A percentile compares a stretch with the other conserved stretches of the same genome.
Evolutionary conservation across 345 rosid species (phyloP).

Genomic region (Eucalyptus polyanthemos): DNA sequence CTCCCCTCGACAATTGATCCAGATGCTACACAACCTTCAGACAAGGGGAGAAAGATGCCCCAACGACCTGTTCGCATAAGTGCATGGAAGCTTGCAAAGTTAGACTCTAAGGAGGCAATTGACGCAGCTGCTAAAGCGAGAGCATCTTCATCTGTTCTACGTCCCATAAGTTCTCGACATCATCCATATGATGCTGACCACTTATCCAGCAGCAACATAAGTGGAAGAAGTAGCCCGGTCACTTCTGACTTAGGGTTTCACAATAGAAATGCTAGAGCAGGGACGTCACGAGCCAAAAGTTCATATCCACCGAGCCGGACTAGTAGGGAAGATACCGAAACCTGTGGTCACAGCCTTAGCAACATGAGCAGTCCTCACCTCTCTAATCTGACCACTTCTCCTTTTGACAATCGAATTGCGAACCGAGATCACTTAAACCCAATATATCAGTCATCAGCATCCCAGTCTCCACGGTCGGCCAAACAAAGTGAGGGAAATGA

Average conservation of each 20-base stretch:
- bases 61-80: conserved; percentile 79
- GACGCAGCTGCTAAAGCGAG: conserved; percentile 88
- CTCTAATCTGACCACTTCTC: conserved; percentile 28
- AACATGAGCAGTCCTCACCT: conserved; percentile 48
- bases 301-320: conserved; percentile 48
- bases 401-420: conserved; percentile 22
- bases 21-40: conserved; percentile 26
- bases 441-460: conserved; percentile 43
- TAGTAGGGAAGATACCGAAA: conserved; percentile 45
- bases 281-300: conserved; percentile 19
- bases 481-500: conserved; percentile 18
- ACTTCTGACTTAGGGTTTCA: conserved; percentile 39
- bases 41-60: conserved; percentile 45
- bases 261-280: conserved; percentile 12
- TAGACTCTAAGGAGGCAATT: conserved; percentile 71
- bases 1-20: conserved; percentile 76
- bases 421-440: conserved; percentile 73
- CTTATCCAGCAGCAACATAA: conserved; percentile 49
- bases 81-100: conserved; percentile 86
- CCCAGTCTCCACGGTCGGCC: conserved; percentile 42
- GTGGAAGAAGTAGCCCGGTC: conserved; percentile 71
- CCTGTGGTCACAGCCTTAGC: conserved; percentile 41
- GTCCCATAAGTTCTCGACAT: conserved; percentile 45
- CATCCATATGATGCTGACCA: conserved; percentile 44
- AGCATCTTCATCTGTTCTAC: conserved; percentile 82